Conservation (phyloP, 257 asterid species). For the Solanum phureja region DNA sequence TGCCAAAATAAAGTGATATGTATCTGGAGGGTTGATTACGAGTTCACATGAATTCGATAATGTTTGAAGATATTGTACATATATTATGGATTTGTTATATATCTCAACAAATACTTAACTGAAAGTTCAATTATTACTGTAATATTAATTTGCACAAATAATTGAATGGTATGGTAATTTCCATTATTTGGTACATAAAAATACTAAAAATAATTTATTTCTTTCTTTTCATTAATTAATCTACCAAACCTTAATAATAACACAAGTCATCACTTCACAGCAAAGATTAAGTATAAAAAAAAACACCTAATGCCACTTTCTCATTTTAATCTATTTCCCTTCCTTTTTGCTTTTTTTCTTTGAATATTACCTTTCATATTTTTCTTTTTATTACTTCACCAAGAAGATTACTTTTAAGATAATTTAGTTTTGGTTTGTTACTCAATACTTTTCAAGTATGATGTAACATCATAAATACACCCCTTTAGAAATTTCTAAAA, state of each 20-base stretch:
- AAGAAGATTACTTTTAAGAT: background rate
- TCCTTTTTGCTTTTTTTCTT: background rate
- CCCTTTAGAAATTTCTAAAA: background rate
- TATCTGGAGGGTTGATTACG: background rate
- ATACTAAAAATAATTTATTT: background rate
- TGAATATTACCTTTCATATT: background rate
- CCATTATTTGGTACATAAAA: background rate
- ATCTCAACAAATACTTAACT: background rate
- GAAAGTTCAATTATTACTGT: too few relatives aligned
- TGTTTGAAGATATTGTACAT: background rate
- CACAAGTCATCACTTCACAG: constrained; percentile 4
- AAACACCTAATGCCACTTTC: background rate
- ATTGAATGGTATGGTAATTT: background rate
- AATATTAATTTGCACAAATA: background rate
- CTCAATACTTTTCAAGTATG: background rate
- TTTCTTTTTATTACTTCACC: background rate
- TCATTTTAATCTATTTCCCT: background rate
- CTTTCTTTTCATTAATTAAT: background rate
- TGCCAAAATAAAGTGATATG: background rate
- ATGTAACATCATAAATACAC: background rate
- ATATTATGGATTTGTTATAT: background rate
- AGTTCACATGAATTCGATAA: background rate
- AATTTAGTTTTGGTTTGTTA: background rate
- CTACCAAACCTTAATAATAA: background rate
- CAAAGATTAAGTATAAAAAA: background rate